These are phyloP conservation scores for Oryza nivara DNA, from an alignment of 176 grass and related monocot genomes.

Conservation along the genomic window DNA sequence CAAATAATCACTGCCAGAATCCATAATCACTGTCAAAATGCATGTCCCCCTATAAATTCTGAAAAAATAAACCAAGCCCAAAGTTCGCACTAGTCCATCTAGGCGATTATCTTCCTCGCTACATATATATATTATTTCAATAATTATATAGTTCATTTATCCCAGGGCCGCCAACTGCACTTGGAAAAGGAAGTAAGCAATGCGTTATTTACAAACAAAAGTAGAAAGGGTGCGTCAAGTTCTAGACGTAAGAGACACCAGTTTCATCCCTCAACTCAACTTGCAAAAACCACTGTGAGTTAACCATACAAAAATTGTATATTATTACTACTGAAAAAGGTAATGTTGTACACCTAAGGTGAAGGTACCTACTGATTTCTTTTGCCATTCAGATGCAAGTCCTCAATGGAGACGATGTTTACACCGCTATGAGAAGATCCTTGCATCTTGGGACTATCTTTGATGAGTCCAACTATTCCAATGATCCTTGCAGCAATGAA, in stretches of 20 bases:
- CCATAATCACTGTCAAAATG: neutral
- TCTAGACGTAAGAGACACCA: too few relatives aligned
- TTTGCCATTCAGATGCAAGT: neutral
- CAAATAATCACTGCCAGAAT: neutral
- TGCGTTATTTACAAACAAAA: too few relatives aligned
- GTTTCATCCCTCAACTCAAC: neutral
- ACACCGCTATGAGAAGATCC: neutral
- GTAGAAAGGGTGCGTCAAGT: too few relatives aligned
- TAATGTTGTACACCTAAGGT: too few relatives aligned
- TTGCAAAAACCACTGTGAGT: neutral
- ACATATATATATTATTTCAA: neutral
- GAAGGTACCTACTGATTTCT: neutral
- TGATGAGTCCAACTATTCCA: neutral
- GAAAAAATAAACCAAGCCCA: neutral
- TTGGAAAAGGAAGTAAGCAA: too few relatives aligned
- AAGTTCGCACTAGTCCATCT: neutral
- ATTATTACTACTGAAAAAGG: neutral
- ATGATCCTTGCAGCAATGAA: neutral
- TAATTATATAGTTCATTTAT: neutral
- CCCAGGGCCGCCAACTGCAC: too few relatives aligned
- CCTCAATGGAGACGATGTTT: neutral
- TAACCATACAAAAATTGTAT: neutral
- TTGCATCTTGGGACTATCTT: neutral
- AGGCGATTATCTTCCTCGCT: neutral
- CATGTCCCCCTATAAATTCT: neutral